These are phyloP conservation scores for Plenodomus tracheiphilus DNA, from an alignment of 2,329 filamentous ascomycete species.

Conservation along the genomic window DNA sequence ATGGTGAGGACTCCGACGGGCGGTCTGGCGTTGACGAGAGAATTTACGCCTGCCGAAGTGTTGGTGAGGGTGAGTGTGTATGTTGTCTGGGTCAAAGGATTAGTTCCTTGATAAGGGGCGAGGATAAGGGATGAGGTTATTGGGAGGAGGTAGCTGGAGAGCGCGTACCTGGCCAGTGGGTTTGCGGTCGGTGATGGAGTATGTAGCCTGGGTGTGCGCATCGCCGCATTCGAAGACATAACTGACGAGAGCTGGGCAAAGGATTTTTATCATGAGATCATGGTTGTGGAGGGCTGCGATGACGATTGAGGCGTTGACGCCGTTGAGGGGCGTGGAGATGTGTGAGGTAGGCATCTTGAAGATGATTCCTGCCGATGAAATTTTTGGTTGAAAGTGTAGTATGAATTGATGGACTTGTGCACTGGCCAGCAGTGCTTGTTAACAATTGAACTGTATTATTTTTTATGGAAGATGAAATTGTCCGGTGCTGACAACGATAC, in stretches of 20 bases:
- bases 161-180: conserved; percentile 40
- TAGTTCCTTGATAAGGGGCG: neutral
- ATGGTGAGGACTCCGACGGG: conserved; percentile 46
- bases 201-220: conserved; percentile 31
- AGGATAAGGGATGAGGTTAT: neutral
- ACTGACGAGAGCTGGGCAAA: conserved; percentile 41
- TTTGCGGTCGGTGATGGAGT: conserved; percentile 46
- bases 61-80: conserved; percentile 49
- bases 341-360: conserved; percentile 44
- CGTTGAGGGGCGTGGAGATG: conserved; percentile 40
- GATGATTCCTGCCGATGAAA: neutral
- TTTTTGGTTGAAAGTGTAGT: neutral
- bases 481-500: neutral
- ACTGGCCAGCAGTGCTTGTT: neutral
- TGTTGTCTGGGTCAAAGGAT: conserved; percentile 36
- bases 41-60: conserved; percentile 37
- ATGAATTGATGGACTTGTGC: neutral
- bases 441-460: neutral
- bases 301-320: conserved; percentile 27
- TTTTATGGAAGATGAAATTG: neutral
- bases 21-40: conserved; percentile 46
- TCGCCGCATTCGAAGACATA: conserved; percentile 41
- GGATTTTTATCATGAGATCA: conserved; percentile 46
- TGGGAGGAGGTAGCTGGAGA: neutral
- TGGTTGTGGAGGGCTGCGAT: conserved; percentile 46